Evolutionary conservation across 306 rosid species (phyloP), one percentile per base, ranked within the genome.

Genomic region (Cyclanthera cordifolia): DNA sequence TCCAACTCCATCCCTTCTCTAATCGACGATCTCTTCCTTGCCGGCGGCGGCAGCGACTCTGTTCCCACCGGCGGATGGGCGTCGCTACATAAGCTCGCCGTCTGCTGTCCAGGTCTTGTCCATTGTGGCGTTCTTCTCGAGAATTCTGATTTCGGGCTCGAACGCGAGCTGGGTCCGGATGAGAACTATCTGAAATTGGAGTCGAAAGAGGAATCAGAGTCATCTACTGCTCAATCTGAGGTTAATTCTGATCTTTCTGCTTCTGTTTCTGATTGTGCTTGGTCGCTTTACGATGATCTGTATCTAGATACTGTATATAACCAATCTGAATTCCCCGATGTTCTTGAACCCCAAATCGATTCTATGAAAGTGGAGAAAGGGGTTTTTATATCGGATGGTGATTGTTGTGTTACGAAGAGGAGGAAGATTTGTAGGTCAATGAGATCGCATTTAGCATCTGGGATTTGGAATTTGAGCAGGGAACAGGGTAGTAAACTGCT

Each of bases 251-350:
- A 74, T 24, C 50, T 11, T 0, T 65, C 48, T 49, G 68, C 76
- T 12, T 24, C 83, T 59, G 78, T n/a, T 12, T 30, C 83, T 55
- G 78, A 78, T 20, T 79, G 84, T 25, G 69, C 71, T 14, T 93
- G 99, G 99, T 93, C 99, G 28, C 88, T 93, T 7, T 93, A 12
- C 60, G 96, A 93, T 46, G 96, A 93, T 69, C 90, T 93, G 0
- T 86, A 84, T 43, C 73, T 60, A 49, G 96, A 89, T 23, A 89
- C 95, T 3, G 73, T 93, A 19, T 85, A 85, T 51, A 75, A 77
- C 13, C 70, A 68, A 0, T 66, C 88, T 1, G 98, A 87, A 13
- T 65, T 79, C 2, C 70, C 63, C 2, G 79, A 73, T 7, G 21
- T 7, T 48, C 2, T 64, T 21, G 53, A 52, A 34, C 21, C 73